Evolutionary conservation across 2,329 filamentous ascomycete species (phyloP).

Genomic region (Alternaria hordeiaustralica): DNA sequence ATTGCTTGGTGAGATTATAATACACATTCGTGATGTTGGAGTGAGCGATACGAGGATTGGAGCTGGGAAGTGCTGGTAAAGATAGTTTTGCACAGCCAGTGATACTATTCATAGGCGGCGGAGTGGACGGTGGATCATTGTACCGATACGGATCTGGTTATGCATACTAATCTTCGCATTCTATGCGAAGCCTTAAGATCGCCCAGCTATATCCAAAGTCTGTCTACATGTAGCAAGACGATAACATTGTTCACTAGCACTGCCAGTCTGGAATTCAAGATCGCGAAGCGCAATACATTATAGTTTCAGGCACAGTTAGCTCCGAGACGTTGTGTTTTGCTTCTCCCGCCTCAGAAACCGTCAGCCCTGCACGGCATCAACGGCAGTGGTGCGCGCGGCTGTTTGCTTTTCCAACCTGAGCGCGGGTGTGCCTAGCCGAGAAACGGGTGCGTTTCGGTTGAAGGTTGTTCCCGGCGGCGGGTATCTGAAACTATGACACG

Average conservation of each 20-base stretch:
- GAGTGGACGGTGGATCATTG: background rate
- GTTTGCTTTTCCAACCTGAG: background rate
- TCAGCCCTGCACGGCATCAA: background rate
- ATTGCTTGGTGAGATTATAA: background rate
- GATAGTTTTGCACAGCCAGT: background rate
- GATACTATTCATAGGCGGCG: background rate
- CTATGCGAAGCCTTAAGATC: background rate
- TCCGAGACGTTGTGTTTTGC: background rate
- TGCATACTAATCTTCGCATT: background rate
- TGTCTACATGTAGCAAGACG: background rate
- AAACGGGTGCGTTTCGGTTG: background rate
- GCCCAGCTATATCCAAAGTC: background rate
- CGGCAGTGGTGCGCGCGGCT: background rate
- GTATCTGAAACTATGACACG: slow-evolving; percentile 4
- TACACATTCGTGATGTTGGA: background rate
- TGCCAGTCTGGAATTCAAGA: background rate
- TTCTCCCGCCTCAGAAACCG: background rate
- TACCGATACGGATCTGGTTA: background rate
- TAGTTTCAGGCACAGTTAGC: background rate
- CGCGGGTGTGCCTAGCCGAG: background rate
- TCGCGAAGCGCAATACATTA: too few relatives aligned
- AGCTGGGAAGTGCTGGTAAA: background rate
- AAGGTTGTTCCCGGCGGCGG: slow-evolving; percentile 2
- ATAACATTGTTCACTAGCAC: background rate
- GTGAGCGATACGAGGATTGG: background rate